Conservation (phyloP, 2,329 filamentous ascomycete species). For the Scedosporium apiospermum region DNA sequence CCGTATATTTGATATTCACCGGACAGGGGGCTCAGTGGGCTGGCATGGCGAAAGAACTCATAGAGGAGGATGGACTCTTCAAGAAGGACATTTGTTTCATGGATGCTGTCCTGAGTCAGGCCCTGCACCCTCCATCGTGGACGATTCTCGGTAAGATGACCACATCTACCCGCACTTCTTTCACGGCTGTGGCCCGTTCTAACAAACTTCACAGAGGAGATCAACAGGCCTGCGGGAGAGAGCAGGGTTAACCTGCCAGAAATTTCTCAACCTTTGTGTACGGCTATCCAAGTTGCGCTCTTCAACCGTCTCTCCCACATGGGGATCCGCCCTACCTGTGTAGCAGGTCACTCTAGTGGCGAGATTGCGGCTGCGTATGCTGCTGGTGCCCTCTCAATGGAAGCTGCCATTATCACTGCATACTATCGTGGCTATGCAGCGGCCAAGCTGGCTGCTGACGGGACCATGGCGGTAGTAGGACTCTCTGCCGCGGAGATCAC, state of each 20-base stretch:
- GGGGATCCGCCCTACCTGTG: slow-evolving; percentile 26
- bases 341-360: slow-evolving; percentile 37
- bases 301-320: slow-evolving; percentile 32
- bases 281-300: slow-evolving; percentile 37
- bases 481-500: background rate
- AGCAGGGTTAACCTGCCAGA: slow-evolving; percentile 26
- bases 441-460: slow-evolving; percentile 6
- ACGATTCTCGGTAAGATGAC: background rate
- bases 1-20: slow-evolving; percentile 9
- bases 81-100: slow-evolving; percentile 8
- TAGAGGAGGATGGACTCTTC: slow-evolving; percentile 12
- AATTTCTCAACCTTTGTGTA: slow-evolving; percentile 32
- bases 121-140: slow-evolving; percentile 24
- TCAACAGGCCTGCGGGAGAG: slow-evolving; percentile 21
- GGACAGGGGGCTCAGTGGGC: slow-evolving; percentile 5
- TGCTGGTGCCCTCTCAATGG: slow-evolving; percentile 15
- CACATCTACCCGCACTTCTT: background rate
- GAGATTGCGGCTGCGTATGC: slow-evolving; percentile 40
- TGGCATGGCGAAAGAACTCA: slow-evolving; percentile 1
- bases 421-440: slow-evolving; percentile 21
- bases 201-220: slow-evolving; percentile 21
- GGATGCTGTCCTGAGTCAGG: slow-evolving; percentile 19
- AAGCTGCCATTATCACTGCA: slow-evolving; percentile 17
- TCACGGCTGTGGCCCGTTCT: background rate
- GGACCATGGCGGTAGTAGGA: slow-evolving; percentile 21